Percentiles rank a stretch among this genome's conserved stretches.
Conservation (phyloP, 2,329 filamentous ascomycete genomes). For the Didymella lethalis region DNA sequence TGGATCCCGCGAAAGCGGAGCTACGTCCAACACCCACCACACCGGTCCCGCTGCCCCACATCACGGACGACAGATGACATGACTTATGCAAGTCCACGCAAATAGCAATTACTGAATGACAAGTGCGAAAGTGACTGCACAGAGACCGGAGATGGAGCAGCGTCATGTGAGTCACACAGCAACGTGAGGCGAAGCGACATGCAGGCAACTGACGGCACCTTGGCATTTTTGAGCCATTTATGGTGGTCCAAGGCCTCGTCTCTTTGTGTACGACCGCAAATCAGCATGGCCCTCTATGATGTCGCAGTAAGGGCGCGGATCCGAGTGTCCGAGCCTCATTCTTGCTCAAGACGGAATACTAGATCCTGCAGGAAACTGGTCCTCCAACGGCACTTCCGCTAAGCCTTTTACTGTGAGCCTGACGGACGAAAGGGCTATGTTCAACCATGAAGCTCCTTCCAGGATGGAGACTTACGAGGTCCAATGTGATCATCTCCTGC, state of each 20-base stretch:
- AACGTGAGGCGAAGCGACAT: neutral
- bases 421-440: neutral
- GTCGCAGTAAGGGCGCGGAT: neutral
- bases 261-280: neutral
- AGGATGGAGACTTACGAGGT: neutral
- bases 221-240: neutral
- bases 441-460: neutral
- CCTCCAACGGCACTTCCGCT: neutral
- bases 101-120: conserved; percentile 1
- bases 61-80: conserved; percentile 10
- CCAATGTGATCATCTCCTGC: neutral
- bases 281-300: neutral
- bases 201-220: neutral
- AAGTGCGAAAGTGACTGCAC: neutral
- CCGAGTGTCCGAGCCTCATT: too few relatives aligned
- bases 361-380: neutral
- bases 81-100: conserved; percentile 10
- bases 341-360: too few relatives aligned
- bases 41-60: conserved; percentile 5
- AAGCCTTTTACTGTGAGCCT: neutral
- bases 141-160: neutral
- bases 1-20: conserved; percentile 3
- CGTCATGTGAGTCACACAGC: conserved; percentile 11
- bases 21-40: conserved; percentile 5
- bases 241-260: too few relatives aligned